These are phyloP conservation scores for Paecilomyces sp. DNA, from an alignment of 2,329 filamentous ascomycete genomes.

Conservation along the genomic window DNA sequence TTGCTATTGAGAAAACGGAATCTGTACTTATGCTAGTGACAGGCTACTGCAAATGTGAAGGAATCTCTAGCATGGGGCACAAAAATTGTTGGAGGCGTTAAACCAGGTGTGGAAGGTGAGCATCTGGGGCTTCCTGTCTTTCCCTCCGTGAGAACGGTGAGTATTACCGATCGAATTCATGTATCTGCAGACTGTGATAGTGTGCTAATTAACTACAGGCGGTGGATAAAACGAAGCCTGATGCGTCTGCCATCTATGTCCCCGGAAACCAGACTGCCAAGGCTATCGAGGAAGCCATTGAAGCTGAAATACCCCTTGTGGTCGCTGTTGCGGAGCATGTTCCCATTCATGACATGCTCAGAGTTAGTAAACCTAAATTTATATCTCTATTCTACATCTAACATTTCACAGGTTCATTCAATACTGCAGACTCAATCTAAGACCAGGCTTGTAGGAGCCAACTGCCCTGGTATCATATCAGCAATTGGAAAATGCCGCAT, in stretches of 20 bases:
- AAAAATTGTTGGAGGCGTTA: constrained; percentile 72
- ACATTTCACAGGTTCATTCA: constrained; percentile 50
- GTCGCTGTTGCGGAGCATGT: constrained; percentile 77
- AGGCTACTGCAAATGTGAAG: constrained; percentile 66
- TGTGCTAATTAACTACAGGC: constrained; percentile 39
- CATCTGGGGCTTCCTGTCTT: constrained; percentile 68
- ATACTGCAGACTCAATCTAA: constrained; percentile 65
- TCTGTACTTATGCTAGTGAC: constrained; percentile 22
- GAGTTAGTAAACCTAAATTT: constrained; percentile 39
- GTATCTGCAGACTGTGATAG: neutral
- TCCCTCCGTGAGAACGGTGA: constrained; percentile 56
- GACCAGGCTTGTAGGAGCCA: constrained; percentile 70
- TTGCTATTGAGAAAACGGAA: neutral
- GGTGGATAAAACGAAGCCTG: constrained; percentile 62
- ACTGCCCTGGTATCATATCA: constrained; percentile 73
- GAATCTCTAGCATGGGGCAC: constrained; percentile 73
- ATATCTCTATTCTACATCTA: constrained; percentile 3
- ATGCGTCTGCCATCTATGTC: constrained; percentile 74
- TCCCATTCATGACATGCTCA: constrained; percentile 68
- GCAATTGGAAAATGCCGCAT: constrained; percentile 63
- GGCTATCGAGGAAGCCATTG: constrained; percentile 74
- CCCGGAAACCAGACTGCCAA: constrained; percentile 64
- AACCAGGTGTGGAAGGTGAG: constrained; percentile 61
- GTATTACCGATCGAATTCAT: constrained; percentile 1
- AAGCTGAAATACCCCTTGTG: constrained; percentile 68